These are phyloP conservation scores for Diaporthe citriasiana DNA, from an alignment of 2,329 filamentous ascomycete genomes.

Conservation along the genomic window DNA sequence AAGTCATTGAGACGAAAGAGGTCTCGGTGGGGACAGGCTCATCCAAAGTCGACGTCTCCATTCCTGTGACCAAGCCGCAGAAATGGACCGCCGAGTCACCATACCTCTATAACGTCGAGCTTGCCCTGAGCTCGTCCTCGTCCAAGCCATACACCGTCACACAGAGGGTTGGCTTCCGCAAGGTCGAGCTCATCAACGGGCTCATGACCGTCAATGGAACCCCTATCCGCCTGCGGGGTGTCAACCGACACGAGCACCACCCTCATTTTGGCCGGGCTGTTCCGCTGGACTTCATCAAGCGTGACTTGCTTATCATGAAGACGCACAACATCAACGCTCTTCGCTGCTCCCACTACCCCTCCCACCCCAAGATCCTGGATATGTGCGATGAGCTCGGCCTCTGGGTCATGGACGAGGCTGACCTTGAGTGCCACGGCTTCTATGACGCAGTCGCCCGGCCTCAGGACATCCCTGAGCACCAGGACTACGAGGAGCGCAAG, in stretches of 20 bases:
- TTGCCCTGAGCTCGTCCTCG: slow-evolving; percentile 53
- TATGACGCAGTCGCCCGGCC: slow-evolving; percentile 64
- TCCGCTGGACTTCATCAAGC: slow-evolving; percentile 71
- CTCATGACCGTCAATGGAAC: slow-evolving; percentile 74
- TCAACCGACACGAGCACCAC: slow-evolving; percentile 81
- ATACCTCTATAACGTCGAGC: slow-evolving; percentile 68
- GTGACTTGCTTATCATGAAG: slow-evolving; percentile 78
- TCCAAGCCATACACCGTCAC: slow-evolving; percentile 56
- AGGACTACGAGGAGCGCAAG: slow-evolving; percentile 73
- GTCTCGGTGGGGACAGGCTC: slow-evolving; percentile 47
- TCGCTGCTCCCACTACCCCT: slow-evolving; percentile 77
- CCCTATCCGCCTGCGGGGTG: slow-evolving; percentile 72
- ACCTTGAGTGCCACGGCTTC: slow-evolving; percentile 68
- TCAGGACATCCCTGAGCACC: slow-evolving; percentile 65
- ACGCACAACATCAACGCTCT: slow-evolving; percentile 79
- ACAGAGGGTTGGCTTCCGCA: slow-evolving; percentile 74
- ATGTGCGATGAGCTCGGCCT: slow-evolving; percentile 76
- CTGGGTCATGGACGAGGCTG: slow-evolving; percentile 69
- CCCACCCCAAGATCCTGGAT: slow-evolving; percentile 71
- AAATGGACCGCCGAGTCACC: slow-evolving; percentile 80
- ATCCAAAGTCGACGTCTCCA: slow-evolving; percentile 56
- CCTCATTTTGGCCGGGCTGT: slow-evolving; percentile 74
- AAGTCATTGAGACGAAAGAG: slow-evolving; percentile 48
- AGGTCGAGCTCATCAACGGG: slow-evolving; percentile 72
- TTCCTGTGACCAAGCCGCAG: slow-evolving; percentile 66